Base-by-base conservation (phyloP, 257 asterid species). In the Lavandula angustifolia region DNA sequence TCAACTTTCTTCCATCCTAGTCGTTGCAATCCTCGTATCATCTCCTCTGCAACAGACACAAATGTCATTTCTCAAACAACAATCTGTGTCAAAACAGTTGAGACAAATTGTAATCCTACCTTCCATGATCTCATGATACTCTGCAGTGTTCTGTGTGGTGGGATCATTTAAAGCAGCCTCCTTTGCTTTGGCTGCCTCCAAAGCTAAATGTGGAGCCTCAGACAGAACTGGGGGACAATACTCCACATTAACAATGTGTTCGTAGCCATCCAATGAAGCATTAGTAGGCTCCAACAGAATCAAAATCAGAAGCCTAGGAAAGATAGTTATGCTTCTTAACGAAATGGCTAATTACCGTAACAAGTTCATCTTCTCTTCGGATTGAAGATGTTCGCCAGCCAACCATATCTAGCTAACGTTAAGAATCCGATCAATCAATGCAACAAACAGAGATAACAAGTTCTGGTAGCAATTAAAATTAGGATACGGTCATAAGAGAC, bases 301-400 rank as follows among this genome's bases (percentile, higher is more conserved):
- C 64, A 67, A 33, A 65, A 9, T 32, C 6, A 37, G 31, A 62
- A 73, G 22, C 22, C 42, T 29, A 27, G 14, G 61, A 51, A 57
- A 57, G 33, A 48, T 9, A 3, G 47, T 54, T 7, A 37, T 2
- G 38, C 14, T 49, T 13, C 38, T 29, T 18, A 17, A 50, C 58
- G 46, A 64, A 56, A 60, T 38, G 52, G 44, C 33, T 46, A 56
- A 64, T 75, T 76, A 87, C 97, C 90, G 79, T 79, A 58, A 78
- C 83, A 71, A 92, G 95, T 79, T 92, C 91, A 4, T 67, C 76
- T 82, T 85, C 97, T 72, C 99, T 84, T 80, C 99, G 72, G 59
- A 92, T 73, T 44, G 97, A 92, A 27, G 97, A 85, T 40, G 97
- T 92, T 41, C 99, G 96, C 97, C 97, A 92, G 57, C 99, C 99